These are phyloP conservation scores for Aspergillus arachidicola DNA, from an alignment of 2,329 filamentous ascomycete species.

Conservation along the genomic window DNA sequence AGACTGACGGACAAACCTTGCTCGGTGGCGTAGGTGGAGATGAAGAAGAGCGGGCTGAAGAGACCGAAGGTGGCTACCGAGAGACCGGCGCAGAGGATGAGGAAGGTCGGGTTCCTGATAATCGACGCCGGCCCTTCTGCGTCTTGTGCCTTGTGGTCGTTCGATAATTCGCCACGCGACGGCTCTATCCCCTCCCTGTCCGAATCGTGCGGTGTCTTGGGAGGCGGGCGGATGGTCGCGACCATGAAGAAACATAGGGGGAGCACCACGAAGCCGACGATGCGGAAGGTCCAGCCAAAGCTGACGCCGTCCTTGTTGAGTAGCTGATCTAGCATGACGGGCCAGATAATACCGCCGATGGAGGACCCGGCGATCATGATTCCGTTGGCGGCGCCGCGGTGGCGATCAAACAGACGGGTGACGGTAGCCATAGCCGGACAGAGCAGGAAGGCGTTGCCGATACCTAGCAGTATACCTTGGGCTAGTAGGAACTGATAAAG, in stretches of 20 bases:
- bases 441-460: background rate
- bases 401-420: background rate
- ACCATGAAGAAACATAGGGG: constrained; percentile 24
- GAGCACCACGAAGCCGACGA: constrained; percentile 45
- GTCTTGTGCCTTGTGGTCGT: background rate
- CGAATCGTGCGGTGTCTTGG: background rate
- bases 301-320: constrained; percentile 28
- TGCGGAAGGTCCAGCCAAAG: constrained; percentile 43
- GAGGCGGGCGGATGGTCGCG: background rate
- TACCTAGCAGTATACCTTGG: background rate
- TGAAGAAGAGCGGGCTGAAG: background rate
- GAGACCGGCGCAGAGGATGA: background rate
- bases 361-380: constrained; percentile 30
- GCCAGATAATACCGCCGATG: constrained; percentile 40
- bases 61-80: background rate
- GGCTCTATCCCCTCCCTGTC: background rate
- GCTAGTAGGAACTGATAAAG: background rate
- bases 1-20: background rate
- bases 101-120: background rate
- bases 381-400: background rate
- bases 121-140: background rate
- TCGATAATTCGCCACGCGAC: background rate
- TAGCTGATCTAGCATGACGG: constrained; percentile 34
- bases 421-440: constrained; percentile 1
- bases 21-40: background rate